phyloP scores from a whole-genome alignment of 495 filamentous ascomycete species.

The Podospora pseudocomata region DNA sequence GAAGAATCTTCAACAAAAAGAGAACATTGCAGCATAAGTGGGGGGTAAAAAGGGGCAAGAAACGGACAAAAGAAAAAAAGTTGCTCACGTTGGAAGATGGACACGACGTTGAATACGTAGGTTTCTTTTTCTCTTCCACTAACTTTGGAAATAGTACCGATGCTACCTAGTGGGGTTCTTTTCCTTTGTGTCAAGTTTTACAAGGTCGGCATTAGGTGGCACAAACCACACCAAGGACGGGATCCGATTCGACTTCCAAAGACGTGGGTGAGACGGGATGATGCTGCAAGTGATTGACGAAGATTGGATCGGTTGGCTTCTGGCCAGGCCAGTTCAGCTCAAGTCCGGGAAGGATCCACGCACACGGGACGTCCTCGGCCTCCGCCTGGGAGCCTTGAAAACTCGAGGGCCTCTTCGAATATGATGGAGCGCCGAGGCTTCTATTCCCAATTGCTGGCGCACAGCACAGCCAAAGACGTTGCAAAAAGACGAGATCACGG shows the following conservation, averaged over 20 bases:
- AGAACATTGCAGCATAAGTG: neutral
- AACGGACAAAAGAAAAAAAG: neutral
- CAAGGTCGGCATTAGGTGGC: neutral
- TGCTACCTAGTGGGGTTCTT: neutral
- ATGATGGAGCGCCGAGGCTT: neutral
- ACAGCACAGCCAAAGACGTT: neutral
- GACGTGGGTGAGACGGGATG: constrained; percentile 2
- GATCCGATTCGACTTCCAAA: constrained; percentile 3
- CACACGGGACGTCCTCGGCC: neutral
- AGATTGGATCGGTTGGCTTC: neutral
- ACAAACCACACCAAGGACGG: neutral
- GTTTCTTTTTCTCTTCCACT: neutral
- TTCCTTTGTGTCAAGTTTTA: neutral
- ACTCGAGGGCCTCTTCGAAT: neutral
- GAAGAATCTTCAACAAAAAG: neutral
- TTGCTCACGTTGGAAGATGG: neutral
- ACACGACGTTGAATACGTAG: neutral
- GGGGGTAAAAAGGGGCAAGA: neutral
- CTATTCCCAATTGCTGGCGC: neutral
- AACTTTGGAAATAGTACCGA: neutral
- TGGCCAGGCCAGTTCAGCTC: neutral
- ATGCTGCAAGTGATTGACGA: neutral
- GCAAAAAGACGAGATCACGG: neutral
- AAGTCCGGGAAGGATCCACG: neutral
- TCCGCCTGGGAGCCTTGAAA: neutral